These are phyloP conservation scores for Aspergillus chevalieri DNA, from an alignment of 2,329 filamentous ascomycete species.

Conservation along the genomic window DNA sequence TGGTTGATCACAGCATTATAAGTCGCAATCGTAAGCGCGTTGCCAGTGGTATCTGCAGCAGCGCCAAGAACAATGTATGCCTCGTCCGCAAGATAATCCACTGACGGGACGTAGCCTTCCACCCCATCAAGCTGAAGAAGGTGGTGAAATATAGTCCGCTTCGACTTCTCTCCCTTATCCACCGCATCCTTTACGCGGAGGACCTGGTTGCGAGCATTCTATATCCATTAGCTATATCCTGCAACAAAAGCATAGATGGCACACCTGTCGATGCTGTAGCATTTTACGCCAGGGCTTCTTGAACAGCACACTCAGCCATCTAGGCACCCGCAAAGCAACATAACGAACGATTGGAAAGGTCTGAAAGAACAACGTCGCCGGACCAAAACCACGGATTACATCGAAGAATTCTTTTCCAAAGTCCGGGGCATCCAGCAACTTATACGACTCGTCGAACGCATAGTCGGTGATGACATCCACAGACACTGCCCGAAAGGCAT, in stretches of 20 bases:
- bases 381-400: constrained; percentile 14
- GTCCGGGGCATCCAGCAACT: constrained; percentile 12
- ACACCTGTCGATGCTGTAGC: constrained; percentile 13
- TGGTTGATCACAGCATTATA: constrained; percentile 25
- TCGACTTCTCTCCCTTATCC: constrained; percentile 10
- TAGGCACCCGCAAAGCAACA: constrained; percentile 10
- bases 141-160: constrained; percentile 18
- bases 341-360: constrained; percentile 14
- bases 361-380: constrained; percentile 18
- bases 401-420: constrained; percentile 16
- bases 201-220: constrained; percentile 11
- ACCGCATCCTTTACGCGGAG: constrained; percentile 12
- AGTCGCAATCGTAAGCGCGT: constrained; percentile 25
- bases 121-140: constrained; percentile 11
- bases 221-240: not conserved
- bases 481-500: constrained; percentile 20
- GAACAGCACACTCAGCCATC: constrained; percentile 12
- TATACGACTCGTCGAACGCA: constrained; percentile 17
- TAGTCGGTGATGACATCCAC: constrained; percentile 27
- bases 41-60: constrained; percentile 30
- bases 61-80: constrained; percentile 23
- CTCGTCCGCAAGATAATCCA: constrained; percentile 22
- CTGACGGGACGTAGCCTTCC: constrained; percentile 12
- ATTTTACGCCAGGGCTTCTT: constrained; percentile 9
- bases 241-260: not conserved